Base-by-base conservation (phyloP, 1,284 basidiomycete genomes). In the Ustilago tritici region DNA sequence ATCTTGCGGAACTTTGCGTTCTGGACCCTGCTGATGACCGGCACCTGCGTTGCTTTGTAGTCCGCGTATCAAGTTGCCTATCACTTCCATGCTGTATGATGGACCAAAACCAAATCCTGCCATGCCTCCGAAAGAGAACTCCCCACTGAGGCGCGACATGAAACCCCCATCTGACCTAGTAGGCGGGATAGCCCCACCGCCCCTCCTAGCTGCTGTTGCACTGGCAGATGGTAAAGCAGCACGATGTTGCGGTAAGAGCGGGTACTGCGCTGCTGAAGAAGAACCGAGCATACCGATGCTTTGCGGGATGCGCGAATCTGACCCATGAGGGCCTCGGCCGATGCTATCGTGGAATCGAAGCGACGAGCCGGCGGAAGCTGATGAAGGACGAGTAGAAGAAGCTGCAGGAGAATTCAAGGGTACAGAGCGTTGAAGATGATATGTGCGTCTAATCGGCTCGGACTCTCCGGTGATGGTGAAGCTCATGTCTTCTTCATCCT, bases 341-440 rank as follows among this genome's bases (percentile, higher is more conserved):
- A 77, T 72, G 19, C 58, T 61, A 32, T 77, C 75, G 28, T 73
- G 75, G 32, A 77, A 63, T 4, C 60, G 63, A 15, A 70, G 50
- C 6, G 71, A 62, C 12, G 63, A 56, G 28, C 34, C n/a, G 19
- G 60, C 36, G 9, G 36, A 9, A 6, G 52, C 15, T 11, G 35
- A 49, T 9, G 56, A n/a, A 3, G 58, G 41, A 15, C 62, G 61
- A 40, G 17, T 43, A 28, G 49, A 19, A 6, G 62, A 28, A 8
- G 61, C 57, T 28, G 65, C 36, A 28, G 10, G 6, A 12, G 41
- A 35, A n/a, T 32, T 53, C 15, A 56, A 38, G 12, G 65, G 59
- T 10, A 58, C 10, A 1, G 58, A 68, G 14, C 65, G 53, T 35
- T 54, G 61, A 31, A 68, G 61, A 10, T 62, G 53, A 32, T 40